phyloP scores from a whole-genome alignment of 2,329 filamentous ascomycete genomes.

The Triangularia setosa region DNA sequence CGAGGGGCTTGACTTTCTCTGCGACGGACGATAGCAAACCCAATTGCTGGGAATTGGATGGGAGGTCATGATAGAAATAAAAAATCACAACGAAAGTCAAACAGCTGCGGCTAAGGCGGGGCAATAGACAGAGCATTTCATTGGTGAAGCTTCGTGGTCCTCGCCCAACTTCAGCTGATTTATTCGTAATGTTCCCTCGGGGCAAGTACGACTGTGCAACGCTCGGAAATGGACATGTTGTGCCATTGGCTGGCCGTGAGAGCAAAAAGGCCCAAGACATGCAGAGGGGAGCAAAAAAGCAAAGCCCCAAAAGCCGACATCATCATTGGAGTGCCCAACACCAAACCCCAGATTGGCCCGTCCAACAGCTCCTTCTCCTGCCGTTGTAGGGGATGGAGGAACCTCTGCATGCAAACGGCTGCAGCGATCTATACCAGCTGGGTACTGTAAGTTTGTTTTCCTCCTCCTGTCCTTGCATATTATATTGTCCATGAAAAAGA shows the following conservation, averaged over 20 bases:
- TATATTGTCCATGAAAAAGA: not conserved
- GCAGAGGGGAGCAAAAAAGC: not conserved
- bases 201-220: not conserved
- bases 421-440: not conserved
- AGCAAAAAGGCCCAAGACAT: not conserved
- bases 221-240: not conserved
- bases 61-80: not conserved
- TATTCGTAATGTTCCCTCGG: not conserved
- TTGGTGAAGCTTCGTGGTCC: not conserved
- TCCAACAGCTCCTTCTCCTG: not conserved
- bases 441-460: not conserved
- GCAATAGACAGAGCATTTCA: not conserved
- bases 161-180: not conserved
- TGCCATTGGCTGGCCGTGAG: not conserved
- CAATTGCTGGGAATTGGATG: not conserved
- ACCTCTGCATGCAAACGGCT: not conserved
- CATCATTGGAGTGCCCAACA: not conserved
- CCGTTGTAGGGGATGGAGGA: conserved; percentile 3
- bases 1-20: not conserved
- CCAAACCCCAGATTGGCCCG: no score
- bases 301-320: not conserved
- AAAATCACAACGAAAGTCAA: not conserved
- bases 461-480: not conserved
- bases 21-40: not conserved
- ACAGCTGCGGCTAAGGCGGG: not conserved